Evolutionary conservation across 164 flowering plant species (phyloP).

Genomic region (Warburgia ugandensis): DNA sequence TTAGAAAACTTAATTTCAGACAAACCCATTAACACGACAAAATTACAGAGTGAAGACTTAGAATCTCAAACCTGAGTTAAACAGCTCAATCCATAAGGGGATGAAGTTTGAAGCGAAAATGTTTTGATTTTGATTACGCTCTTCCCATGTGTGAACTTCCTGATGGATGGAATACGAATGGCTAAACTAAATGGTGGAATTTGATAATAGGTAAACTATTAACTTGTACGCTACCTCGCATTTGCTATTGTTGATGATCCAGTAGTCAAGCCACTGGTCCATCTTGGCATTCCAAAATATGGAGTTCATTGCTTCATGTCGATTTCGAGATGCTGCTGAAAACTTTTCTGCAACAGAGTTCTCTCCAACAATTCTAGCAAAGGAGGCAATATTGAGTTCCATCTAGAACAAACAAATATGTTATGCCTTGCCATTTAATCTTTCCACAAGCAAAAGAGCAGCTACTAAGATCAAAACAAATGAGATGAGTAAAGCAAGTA

Average conservation of each 20-base stretch:
- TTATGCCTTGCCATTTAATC: background rate
- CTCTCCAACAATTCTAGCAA: constrained; percentile 53
- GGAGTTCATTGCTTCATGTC: constrained; percentile 45
- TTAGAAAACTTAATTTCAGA: no score
- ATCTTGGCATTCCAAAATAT: constrained; percentile 67
- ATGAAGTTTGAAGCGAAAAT: constrained; percentile 75
- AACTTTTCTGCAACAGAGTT: constrained; percentile 24
- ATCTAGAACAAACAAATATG: constrained; percentile 38
- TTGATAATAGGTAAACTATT: no score
- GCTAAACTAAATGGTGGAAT: background rate
- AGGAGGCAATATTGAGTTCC: constrained; percentile 75
- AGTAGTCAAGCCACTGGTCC: constrained; percentile 95
- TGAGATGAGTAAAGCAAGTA: no score
- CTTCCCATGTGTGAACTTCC: constrained; percentile 49
- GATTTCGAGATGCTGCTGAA: constrained; percentile 42
- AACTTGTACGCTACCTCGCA: no score
- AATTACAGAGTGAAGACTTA: no score
- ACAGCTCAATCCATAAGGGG: constrained; percentile 67
- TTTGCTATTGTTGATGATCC: constrained; percentile 32
- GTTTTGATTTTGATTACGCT: constrained; percentile 52
- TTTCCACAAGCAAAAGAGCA: background rate
- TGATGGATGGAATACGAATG: constrained; percentile 16
- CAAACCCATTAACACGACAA: no score
- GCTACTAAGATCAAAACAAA: no score
- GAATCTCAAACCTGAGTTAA: constrained; percentile 51